Percentiles rank a stretch among this genome's conserved stretches.
Conservation (phyloP, 2,329 filamentous ascomycete genomes). For the Paracamarosporium sp. region DNA sequence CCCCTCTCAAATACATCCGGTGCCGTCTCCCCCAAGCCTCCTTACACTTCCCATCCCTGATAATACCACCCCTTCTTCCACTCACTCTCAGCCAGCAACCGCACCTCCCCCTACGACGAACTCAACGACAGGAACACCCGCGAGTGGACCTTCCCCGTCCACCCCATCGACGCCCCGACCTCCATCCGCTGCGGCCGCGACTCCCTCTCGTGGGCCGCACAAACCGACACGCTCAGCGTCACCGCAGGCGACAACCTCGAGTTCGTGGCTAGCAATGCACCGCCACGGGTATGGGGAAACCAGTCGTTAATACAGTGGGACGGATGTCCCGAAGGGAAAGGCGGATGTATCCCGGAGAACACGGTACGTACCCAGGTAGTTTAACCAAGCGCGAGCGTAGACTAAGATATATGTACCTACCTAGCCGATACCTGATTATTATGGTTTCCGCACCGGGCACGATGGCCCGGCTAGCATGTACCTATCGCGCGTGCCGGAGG, state of each 20-base stretch:
- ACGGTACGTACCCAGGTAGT: too few species aligned
- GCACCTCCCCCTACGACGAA: slow-evolving; percentile 1
- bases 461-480: slow-evolving; percentile 5
- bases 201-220: slow-evolving; percentile 11
- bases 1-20: slow-evolving; percentile 2
- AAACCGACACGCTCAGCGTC: slow-evolving; percentile 15
- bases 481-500: slow-evolving; percentile 14
- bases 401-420: too few species aligned
- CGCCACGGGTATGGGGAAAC: neutral
- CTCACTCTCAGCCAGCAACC: neutral
- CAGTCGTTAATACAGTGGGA: neutral
- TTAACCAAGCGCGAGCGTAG: too few species aligned
- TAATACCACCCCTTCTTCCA: neutral
- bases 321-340: slow-evolving; percentile 6
- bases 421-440: too few species aligned
- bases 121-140: neutral
- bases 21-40: too few species aligned
- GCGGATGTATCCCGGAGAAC: slow-evolving; percentile 8
- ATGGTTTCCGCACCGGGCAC: too few species aligned
- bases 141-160: slow-evolving; percentile 7
- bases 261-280: neutral
- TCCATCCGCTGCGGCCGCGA: slow-evolving; percentile 21
- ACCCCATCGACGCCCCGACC: slow-evolving; percentile 11
- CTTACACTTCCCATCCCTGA: too few species aligned
- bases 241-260: slow-evolving; percentile 18